Base-by-base conservation (phyloP, 2,329 filamentous ascomycete genomes). In the Coniochaeta ligniaria region DNA sequence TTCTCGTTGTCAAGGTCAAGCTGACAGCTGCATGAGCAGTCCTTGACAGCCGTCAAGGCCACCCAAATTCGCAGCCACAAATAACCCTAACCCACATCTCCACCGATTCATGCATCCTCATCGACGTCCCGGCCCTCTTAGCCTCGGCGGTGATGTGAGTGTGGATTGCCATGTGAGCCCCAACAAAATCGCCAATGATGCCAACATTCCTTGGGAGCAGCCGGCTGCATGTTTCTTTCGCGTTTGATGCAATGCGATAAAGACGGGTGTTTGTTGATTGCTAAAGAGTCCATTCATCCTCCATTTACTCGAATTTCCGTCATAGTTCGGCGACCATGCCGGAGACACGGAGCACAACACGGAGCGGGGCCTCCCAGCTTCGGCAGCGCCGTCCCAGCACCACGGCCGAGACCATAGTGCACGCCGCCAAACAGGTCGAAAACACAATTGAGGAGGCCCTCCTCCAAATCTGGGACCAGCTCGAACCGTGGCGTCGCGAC, bases 401-500 rank as follows among this genome's bases (percentile, higher is more conserved):
- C 45, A 67, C 71, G 52, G 67, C 69, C 61, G 43, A 62, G 6
- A 56, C 62, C 31, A 38, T 71, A 45, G 60, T 66, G 6, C 56
- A 68, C 22, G 60, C 68, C 1, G 71, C 70, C 47, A 69, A 69
- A 50, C 54, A 70, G 9, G 66, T 75, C 60, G 80, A 82, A 62
- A 63, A 70, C 7, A 76, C 73, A 58, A 66, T 79, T 41, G 73
- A 77, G 26, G 63, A 69, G 3, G 71, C 76, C 1, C 70, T 81
- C 4, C 76, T 83, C 36, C 65, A 83, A n/a, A 72, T 77, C 60
- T 86, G 83, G 83, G 80, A 85, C 64, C 82, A 85, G 60, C 78
- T 86, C 11, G 81, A 82, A 14, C 63, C 73, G 59, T 86, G 83
- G 83, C 82, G 82, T 52, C 82, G 81, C 65, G 83, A 86, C 74